These are phyloP conservation scores for Penicillium sp. DNA, from an alignment of 2,329 filamentous ascomycete species.

Conservation along the genomic window DNA sequence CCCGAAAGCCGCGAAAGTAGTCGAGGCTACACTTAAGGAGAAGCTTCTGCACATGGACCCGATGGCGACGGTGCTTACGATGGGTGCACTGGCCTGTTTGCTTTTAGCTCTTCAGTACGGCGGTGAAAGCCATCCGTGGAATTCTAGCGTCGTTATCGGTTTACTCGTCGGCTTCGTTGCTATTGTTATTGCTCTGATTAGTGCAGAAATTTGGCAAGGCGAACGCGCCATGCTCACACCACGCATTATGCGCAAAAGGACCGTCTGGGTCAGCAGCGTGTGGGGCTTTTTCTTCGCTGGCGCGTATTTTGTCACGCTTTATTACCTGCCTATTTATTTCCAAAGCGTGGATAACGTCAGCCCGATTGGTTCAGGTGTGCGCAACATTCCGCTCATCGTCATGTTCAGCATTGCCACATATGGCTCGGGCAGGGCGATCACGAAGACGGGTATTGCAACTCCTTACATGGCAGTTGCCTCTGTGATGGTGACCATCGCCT, in stretches of 20 bases:
- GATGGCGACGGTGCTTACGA: conserved; percentile 46
- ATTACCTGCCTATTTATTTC: conserved; percentile 56
- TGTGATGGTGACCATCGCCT: conserved; percentile 30
- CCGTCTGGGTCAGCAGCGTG: conserved; percentile 37
- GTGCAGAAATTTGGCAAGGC: conserved; percentile 41
- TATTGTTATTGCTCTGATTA: conserved; percentile 41
- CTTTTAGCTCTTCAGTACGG: conserved; percentile 55
- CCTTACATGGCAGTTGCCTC: conserved; percentile 34
- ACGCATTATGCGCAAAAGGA: conserved; percentile 40
- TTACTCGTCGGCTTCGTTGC: conserved; percentile 50
- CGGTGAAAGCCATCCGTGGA: conserved; percentile 44
- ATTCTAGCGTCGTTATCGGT: conserved; percentile 49
- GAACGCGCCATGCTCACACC: conserved; percentile 48
- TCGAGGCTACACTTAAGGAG: conserved; percentile 25
- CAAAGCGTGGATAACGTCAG: conserved; percentile 42
- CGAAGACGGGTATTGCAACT: conserved; percentile 29
- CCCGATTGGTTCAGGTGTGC: conserved; percentile 45
- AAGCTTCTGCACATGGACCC: conserved; percentile 53
- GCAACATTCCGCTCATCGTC: conserved; percentile 49
- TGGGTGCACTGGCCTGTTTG: conserved; percentile 46
- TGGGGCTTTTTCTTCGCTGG: conserved; percentile 45
- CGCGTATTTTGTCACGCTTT: conserved; percentile 44
- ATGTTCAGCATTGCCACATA: conserved; percentile 34
- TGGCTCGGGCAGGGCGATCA: conserved; percentile 33
- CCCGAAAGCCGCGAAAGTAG: conserved; percentile 10